Evolutionary conservation across 2,329 filamentous ascomycete species (phyloP), one percentile per base, ranked within the genome.

Genomic region (Hypoxylon sp.): DNA sequence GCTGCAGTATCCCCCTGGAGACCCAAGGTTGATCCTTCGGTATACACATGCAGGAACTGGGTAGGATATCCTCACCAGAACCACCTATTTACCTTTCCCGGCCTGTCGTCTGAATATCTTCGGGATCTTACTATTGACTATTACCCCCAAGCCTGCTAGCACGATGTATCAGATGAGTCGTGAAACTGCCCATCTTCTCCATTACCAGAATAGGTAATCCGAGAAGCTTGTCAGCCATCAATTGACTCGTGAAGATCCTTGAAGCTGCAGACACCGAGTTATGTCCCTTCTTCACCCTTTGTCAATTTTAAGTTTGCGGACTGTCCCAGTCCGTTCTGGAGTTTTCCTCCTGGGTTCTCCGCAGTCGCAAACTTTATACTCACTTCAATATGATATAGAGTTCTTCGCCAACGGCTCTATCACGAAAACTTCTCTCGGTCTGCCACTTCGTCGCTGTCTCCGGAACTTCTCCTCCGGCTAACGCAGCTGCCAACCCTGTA

Each of bases 11-110:
- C n/a, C 42, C 42, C 42, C 42, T 48, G 42, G 42, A 20, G 17
- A 4, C 17, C 42, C 42, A 48, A 25, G 42, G 42, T n/a, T 48
- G n/a, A 48, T 48, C 42, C 42, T 48, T 48, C 20, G 22, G 42
- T 48, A 48, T 48, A 25, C 25, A 27, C 25, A 27, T 27, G 25
- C 42, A 48, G 42, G 42, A 48, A 25, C 42, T 20, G 3, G 10
- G 17, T 11, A 13, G 17, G 17, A 22, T 25, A 6, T 10, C 8
- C 6, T 48, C 8, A 25, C 17, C 4, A 48, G 10, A 20, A 22
- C 42, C 42, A 22, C n/a, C n/a, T 7, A 22, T 46, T 20, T 46
- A n/a, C n/a, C 42, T 46, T 22, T 22, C 10, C n/a, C 8, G 20
- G n/a, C 42, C n/a, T 3, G n/a, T 46, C 42, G 4, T 14, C 33